Evolutionary conservation across 768 basidiomycete species (phyloP), one percentile per base, ranked within the genome.

Genomic region (Termitomyces sp.): DNA sequence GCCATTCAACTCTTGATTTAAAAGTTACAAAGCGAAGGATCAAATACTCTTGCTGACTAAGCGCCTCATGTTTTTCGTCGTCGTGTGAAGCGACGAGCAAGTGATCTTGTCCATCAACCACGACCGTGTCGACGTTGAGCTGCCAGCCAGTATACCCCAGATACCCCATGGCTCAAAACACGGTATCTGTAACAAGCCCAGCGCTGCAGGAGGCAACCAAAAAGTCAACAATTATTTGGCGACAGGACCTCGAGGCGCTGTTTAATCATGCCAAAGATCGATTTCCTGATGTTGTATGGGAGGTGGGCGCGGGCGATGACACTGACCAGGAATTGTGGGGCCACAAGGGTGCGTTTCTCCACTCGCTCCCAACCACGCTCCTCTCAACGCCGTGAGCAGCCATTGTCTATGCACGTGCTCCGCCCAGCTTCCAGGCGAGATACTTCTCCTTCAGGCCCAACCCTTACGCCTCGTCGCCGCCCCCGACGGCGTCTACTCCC

Each of bases 211-310:
- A 91, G 66, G 86, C 88, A 8, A 83, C 84, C 28, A 76, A 77
- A 60, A 75, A 79, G 57, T 92, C 91, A 1, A 92, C 89, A 0
- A 66, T 74, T 5, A 72, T 76, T 18, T 98, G 95, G 95, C 88
- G 92, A 65, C 68, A 70, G n/a, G 87, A 98, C 74, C 80, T 98
- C 4, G 80, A 84, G 57, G 66, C 77, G 6, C 81, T 98, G 41
- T 95, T 93, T 71, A 79, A 80, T 62, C 78, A 86, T 54, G 88
- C 94, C n/a, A 90, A 90, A 71, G 91, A 95, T 60, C 80, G 92
- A 56, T 98, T 94, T 67, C 89, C 91, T n/a, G 96, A 98, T 74
- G 94, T 98, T 52, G 85, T 92, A n/a, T 98, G 96, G 95, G 85
- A 87, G 69, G 77, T 87, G 20, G 69, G 68, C 33, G 80, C 80